Evolutionary conservation across 2,329 filamentous ascomycete genomes (phyloP).

Genomic region (Xylaria arbuscula): DNA sequence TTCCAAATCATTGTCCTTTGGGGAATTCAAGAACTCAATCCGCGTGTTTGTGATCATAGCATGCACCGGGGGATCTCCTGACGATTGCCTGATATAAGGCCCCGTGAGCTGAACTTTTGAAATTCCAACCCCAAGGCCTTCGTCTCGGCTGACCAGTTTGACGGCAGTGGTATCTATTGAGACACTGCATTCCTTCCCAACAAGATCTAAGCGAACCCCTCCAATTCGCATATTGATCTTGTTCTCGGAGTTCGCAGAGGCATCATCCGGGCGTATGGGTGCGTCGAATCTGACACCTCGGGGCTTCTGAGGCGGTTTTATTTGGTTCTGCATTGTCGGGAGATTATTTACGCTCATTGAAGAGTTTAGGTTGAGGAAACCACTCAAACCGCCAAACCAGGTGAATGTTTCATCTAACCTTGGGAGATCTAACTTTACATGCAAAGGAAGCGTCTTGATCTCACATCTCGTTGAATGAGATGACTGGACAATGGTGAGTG

Average conservation of each 20-base stretch:
- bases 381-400: constrained; percentile 91
- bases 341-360: constrained; percentile 83
- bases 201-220: constrained; percentile 79
- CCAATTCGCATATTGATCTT: constrained; percentile 83
- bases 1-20: constrained; percentile 83
- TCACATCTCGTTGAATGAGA: constrained; percentile 64
- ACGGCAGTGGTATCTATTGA: constrained; percentile 81
- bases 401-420: constrained; percentile 86
- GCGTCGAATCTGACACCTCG: constrained; percentile 70
- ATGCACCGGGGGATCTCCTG: constrained; percentile 69
- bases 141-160: constrained; percentile 80
- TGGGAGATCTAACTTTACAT: constrained; percentile 80
- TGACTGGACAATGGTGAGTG: constrained; percentile 62
- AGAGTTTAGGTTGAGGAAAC: constrained; percentile 86
- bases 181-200: constrained; percentile 80
- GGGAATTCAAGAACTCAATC: constrained; percentile 77
- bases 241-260: constrained; percentile 60
- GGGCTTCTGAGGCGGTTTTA: constrained; percentile 56
- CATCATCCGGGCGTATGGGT: constrained; percentile 61
- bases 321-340: constrained; percentile 53
- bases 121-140: constrained; percentile 77
- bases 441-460: constrained; percentile 80
- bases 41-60: constrained; percentile 74
- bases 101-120: constrained; percentile 80
- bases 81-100: constrained; percentile 68